These are phyloP conservation scores for Scorias spongiosa DNA, from an alignment of 2,329 filamentous ascomycete genomes.

Conservation along the genomic window DNA sequence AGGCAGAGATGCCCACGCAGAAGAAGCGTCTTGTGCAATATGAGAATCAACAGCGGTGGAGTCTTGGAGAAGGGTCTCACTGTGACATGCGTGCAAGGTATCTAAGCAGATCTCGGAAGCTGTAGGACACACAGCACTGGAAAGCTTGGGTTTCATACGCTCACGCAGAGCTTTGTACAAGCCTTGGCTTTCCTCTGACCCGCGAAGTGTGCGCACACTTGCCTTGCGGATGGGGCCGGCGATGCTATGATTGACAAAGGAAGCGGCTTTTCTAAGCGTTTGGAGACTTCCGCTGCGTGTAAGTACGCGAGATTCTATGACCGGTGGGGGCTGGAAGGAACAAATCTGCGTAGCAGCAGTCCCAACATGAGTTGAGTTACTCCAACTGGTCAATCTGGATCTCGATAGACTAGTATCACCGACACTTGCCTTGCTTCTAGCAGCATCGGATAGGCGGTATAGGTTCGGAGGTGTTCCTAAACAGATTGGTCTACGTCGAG, in stretches of 20 bases:
- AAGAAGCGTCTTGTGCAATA: no score
- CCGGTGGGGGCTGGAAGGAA: conserved; percentile 1
- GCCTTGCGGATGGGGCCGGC: conserved; percentile 13
- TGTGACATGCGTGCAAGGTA: no score
- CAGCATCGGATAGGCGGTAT: background rate
- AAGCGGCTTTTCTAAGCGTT: conserved; percentile 11
- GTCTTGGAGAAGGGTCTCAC: no score
- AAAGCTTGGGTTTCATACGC: background rate
- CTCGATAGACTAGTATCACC: conserved; percentile 33
- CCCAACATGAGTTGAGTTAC: conserved; percentile 45
- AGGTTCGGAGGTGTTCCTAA: background rate
- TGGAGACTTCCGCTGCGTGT: conserved; percentile 6
- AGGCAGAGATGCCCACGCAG: no score
- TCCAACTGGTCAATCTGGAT: conserved; percentile 61
- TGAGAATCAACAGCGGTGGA: no score
- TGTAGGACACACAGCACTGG: no score
- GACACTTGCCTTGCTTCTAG: conserved; percentile 34
- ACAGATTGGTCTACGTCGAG: background rate
- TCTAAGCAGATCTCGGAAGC: background rate
- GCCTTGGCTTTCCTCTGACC: conserved; percentile 38
- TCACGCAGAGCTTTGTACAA: conserved; percentile 45
- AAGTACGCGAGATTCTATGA: conserved; percentile 4
- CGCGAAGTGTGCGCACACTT: conserved; percentile 14
- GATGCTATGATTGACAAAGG: conserved; percentile 17
- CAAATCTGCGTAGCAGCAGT: conserved; percentile 33